phyloP scores from a whole-genome alignment of 257 asterid species.

The Solanum sejunctum region DNA sequence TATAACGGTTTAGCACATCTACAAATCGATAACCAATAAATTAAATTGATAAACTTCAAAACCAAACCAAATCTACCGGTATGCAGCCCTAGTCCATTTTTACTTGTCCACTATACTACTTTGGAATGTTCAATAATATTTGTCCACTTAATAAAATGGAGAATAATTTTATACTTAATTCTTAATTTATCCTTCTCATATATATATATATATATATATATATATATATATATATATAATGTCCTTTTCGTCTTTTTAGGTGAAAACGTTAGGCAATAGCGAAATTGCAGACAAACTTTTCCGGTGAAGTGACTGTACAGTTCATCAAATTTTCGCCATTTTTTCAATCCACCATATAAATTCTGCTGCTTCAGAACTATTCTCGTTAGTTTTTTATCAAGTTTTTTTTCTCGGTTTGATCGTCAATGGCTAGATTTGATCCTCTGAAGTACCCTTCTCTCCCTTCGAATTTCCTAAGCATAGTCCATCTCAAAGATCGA shows the following conservation, averaged over 20 bases:
- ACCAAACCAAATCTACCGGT: no score
- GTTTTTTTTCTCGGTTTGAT: not conserved
- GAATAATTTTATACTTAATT: no score
- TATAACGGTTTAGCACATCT: no score
- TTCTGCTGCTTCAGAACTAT: not conserved
- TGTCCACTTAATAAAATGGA: no score
- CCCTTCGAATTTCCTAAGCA: slow-evolving; percentile 55
- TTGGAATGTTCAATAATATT: no score
- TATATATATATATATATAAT: no score
- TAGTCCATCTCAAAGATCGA: slow-evolving; percentile 40
- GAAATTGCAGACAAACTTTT: not conserved
- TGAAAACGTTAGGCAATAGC: not conserved
- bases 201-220: no score
- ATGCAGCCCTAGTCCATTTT: no score
- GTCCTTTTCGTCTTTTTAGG: not conserved
- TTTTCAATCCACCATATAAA: not conserved
- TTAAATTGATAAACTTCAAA: no score
- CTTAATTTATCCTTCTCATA: no score
- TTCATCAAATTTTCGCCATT: not conserved
- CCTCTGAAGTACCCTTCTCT: slow-evolving; percentile 17
- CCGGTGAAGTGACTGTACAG: not conserved
- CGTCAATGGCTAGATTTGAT: not conserved
- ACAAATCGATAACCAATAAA: no score
- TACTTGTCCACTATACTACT: no score
- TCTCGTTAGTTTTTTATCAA: not conserved